Conservation (phyloP, 768 basidiomycete species). For the Xerocomellus chrysenteron region DNA sequence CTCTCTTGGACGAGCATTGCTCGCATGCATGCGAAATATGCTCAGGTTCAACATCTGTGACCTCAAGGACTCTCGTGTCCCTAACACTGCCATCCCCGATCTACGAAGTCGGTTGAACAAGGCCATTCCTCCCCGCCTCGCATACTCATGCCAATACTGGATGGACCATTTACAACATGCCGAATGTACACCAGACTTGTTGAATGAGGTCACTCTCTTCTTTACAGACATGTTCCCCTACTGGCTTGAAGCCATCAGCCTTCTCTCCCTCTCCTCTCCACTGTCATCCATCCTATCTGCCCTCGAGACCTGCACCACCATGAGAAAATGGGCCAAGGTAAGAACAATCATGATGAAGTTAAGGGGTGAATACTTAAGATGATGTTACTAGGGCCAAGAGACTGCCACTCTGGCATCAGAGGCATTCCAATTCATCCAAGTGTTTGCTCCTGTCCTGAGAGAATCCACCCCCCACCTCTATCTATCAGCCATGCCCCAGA, state of each 20-base stretch:
- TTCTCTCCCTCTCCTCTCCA: conserved; percentile 2
- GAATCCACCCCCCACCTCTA: not conserved
- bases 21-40: not conserved
- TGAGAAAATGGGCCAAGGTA: not conserved
- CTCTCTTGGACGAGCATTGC: not conserved
- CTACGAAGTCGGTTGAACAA: not conserved
- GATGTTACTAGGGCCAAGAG: not conserved
- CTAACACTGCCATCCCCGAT: not conserved
- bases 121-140: not conserved
- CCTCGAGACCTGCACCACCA: not conserved
- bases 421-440: conserved; percentile 2
- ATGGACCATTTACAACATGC: not conserved
- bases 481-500: conserved; percentile 1
- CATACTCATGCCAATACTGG: not conserved
- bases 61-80: not conserved
- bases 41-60: conserved; percentile 1
- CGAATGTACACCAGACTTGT: not conserved
- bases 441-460: not conserved
- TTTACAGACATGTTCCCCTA: not conserved
- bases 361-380: not conserved
- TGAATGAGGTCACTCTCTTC: not conserved
- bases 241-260: conserved; percentile 27
- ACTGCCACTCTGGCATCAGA: conserved; percentile 1
- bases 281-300: not conserved
- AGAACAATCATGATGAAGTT: too few species aligned